Percentiles rank a stretch among this genome's conserved stretches.
phyloP scores from a whole-genome alignment of 1,284 basidiomycete genomes.

The Schizopora paradoxa region DNA sequence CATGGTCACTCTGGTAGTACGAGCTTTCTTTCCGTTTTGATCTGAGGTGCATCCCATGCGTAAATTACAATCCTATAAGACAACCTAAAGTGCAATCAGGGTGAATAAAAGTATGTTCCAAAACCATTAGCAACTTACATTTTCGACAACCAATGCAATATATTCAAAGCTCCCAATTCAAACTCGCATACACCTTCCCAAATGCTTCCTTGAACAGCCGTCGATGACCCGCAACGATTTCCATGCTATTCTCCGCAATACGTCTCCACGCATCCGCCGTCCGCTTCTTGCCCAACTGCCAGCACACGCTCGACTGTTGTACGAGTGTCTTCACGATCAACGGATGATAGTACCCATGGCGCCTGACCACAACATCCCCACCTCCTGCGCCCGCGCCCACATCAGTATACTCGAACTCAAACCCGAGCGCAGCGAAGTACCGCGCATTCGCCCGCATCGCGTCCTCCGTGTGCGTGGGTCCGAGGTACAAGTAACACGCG shows the following conservation, averaged over 20 bases:
- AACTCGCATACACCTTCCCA: slow-evolving; percentile 12
- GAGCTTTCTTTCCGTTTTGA: no score
- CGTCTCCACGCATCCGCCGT: slow-evolving; percentile 13
- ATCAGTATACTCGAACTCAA: slow-evolving; percentile 12
- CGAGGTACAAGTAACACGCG: slow-evolving; percentile 16
- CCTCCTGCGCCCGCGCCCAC: slow-evolving; percentile 3
- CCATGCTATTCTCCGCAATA: slow-evolving; percentile 14
- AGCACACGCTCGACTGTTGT: slow-evolving; percentile 17
- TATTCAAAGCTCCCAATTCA: slow-evolving; percentile 14
- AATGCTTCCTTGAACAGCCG: slow-evolving; percentile 15
- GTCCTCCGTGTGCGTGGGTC: slow-evolving; percentile 10
- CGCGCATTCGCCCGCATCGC: slow-evolving; percentile 11
- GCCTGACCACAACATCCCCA: slow-evolving; percentile 10
- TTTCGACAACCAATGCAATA: no score
- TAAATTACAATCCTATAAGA: no score
- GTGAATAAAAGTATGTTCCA: no score
- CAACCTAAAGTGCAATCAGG: no score
- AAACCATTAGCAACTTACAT: no score
- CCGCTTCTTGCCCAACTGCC: slow-evolving; percentile 15
- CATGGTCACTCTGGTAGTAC: no score
- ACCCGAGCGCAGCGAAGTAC: slow-evolving; percentile 11
- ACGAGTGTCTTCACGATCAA: slow-evolving; percentile 14
- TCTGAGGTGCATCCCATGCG: no score
- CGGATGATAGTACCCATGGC: slow-evolving; percentile 15
- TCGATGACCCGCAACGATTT: slow-evolving; percentile 14